A percentile compares a stretch with the other conserved stretches of the same genome.
Conservation (phyloP, 306 rosid species). For the Begonia loranthoides region DNA sequence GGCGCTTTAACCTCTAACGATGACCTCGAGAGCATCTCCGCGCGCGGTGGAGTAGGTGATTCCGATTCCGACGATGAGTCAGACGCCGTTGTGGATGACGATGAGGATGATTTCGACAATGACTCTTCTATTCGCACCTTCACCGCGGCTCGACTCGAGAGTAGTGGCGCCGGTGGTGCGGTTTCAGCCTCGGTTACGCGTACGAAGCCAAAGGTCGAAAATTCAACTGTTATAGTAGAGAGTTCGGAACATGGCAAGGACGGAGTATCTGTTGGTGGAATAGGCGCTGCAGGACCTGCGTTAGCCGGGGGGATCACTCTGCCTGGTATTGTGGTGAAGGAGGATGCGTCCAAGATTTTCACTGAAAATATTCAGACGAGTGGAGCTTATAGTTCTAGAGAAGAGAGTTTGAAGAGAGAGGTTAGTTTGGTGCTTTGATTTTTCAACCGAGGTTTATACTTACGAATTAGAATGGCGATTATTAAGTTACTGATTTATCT, state of each 20-base stretch:
- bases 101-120: conserved; percentile 66
- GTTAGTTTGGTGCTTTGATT: conserved; percentile 13
- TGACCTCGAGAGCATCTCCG: conserved; percentile 94
- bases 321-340: conserved; percentile 69
- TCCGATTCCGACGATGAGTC: conserved; percentile 31
- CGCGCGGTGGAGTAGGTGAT: conserved; percentile 65
- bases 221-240: conserved; percentile 46
- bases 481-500: too few species aligned
- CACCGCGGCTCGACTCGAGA: conserved; percentile 69
- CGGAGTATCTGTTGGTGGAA: conserved; percentile 19
- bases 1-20: conserved; percentile 59
- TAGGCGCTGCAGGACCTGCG: conserved; percentile 17
- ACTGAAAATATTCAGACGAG: conserved; percentile 90
- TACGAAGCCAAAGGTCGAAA: conserved; percentile 64
- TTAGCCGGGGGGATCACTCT: conserved; percentile 17
- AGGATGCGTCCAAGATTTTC: conserved; percentile 67
- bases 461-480: too few species aligned
- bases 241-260: conserved; percentile 45
- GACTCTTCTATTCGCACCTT: conserved; percentile 85
- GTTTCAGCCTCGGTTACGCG: conserved; percentile 35
- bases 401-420: conserved; percentile 78
- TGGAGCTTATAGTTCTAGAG: conserved; percentile 92
- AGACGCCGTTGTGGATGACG: conserved; percentile 24
- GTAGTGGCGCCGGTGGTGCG: conserved; percentile 17
- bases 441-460: neutral